Evolutionary conservation across 257 asterid genomes (phyloP).

Genomic region (Primulina eburnea): DNA sequence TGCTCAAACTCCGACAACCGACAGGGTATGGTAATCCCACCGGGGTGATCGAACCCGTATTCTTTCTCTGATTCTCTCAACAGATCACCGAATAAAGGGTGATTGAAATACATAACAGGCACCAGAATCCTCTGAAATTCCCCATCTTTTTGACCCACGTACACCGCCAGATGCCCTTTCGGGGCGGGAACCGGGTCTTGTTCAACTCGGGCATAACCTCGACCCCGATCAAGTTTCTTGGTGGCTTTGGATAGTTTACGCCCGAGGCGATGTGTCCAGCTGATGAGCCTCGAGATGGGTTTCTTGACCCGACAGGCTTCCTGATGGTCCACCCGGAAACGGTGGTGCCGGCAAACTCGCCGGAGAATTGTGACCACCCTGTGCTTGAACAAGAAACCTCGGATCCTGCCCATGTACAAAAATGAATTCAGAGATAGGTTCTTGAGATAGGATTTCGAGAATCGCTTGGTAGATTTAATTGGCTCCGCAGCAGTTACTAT

Average conservation of each 20-base stretch:
- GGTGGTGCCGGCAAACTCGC: conserved; percentile 26
- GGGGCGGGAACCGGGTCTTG: conserved; percentile 21
- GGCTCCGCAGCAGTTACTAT: neutral
- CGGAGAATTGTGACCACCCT: conserved; percentile 37
- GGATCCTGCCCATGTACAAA: conserved; percentile 36
- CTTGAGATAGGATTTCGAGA: too few relatives aligned
- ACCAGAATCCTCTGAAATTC: conserved; percentile 32
- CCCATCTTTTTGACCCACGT: conserved; percentile 32
- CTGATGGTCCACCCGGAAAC: conserved; percentile 20
- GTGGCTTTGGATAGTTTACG: conserved; percentile 31
- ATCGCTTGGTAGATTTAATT: neutral
- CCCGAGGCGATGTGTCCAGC: conserved; percentile 29
- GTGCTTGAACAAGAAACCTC: conserved; percentile 56
- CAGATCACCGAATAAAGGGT: conserved; percentile 32
- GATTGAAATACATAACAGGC: conserved; percentile 36
- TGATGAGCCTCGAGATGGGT: conserved; percentile 27
- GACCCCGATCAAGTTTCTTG: conserved; percentile 8
- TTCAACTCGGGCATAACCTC: conserved; percentile 1
- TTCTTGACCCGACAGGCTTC: neutral
- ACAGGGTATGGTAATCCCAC: conserved; percentile 39
- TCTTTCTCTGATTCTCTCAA: conserved; percentile 31
- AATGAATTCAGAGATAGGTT: too few relatives aligned
- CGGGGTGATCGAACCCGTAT: conserved; percentile 39
- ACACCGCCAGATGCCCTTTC: conserved; percentile 32
- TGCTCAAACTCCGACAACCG: conserved; percentile 36